Evolutionary conservation across 1,284 basidiomycete species (phyloP), one percentile per base, ranked within the genome.

Genomic region (Heliocybe sulcata): DNA sequence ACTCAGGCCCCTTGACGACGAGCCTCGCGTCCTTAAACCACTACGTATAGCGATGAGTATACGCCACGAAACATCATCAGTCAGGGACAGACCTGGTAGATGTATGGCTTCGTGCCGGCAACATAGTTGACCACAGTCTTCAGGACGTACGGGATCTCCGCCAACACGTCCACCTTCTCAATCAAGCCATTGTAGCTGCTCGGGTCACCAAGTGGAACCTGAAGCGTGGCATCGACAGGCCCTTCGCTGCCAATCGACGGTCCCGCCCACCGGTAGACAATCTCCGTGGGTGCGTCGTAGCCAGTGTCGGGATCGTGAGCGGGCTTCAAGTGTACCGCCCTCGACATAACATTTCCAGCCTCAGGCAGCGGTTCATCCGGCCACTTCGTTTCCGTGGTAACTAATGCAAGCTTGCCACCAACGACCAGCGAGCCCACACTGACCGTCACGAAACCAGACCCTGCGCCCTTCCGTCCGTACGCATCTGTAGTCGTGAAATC

Each of bases 141-240:
- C 64, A 96, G 73, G 56, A 97, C 84, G 61, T 90, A 88, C 8
- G 97, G 97, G 63, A 99, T 94, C 75, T 99, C 95, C 2, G 90
- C 94, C 16, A 99, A 80, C 1, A 99, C 87, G 64, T 99, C 95
- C 16, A 99, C 93, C 76, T 98, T 98, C 72, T 98, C 94, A 49
- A 99, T 83, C 66, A 99, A 73, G 0, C 95, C 95, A 48, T 85
- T 84, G 55, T 86, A 67, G 59, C 72, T 67, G 59, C 72, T 61
- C 62, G 71, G 64, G 61, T 69, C 55, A 16, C 89, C 89, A n/a
- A 88, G 71, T 57, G 84, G 79, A 12, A 81, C 73, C 22, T 73
- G 66, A 23, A 88, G 58, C 35, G 76, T 77, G 16, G 82, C 85
- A 42, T 79, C 73, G 49, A 92, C 66, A 2, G 67, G 69, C 1